Base-by-base conservation (phyloP, 768 basidiomycete genomes). In the Lactarius hatsudake region DNA sequence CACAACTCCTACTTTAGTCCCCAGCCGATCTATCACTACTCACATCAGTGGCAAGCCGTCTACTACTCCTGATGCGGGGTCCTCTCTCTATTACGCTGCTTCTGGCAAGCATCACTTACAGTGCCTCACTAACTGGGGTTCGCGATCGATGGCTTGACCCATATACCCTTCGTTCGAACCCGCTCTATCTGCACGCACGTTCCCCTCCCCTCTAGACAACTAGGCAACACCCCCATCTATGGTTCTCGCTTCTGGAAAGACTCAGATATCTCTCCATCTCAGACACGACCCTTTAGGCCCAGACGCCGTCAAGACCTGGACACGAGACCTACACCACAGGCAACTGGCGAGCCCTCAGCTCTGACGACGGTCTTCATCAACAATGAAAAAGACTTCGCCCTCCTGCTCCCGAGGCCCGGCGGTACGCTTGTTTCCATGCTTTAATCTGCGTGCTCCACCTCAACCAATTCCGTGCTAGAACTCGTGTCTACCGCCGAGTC, bases 401-500 rank as follows among this genome's bases (percentile, higher is more conserved):
- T 81, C 53, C 69, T 81, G 34, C 64, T 81, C 15, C 81, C 79
- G 30, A 71, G 23, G 2, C 15, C 73, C 0, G 78, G 77, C 23
- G 81, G 80, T 80, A 63, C n/a, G 75, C 60, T 51, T 2, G 7
- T 17, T 23, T 34, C 34, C 61, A 17, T 26, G 1, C 10, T 56
- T 69, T 30, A 20, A 10, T 32, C 20, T 28, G 59, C 23, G 20
- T 8, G 56, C 18, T 30, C n/a, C 42, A 32, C 40, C 61, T 28
- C 40, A 34, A 60, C 20, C 40, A 38, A 43, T 36, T 62, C 20
- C 28, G 38, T 30, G 7, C 7, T 51, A 78, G 80, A 82, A 63
- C 72, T 77, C 68, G 74, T 82, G 12, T 80, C 80, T 5, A 75
- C 77, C 57, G 78, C 80, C 13, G 81, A 81, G 54, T 65, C 61